These are phyloP conservation scores for Lipomyces starkeyi DNA, from an alignment of 805 yeast genomes.

Conservation along the genomic window DNA sequence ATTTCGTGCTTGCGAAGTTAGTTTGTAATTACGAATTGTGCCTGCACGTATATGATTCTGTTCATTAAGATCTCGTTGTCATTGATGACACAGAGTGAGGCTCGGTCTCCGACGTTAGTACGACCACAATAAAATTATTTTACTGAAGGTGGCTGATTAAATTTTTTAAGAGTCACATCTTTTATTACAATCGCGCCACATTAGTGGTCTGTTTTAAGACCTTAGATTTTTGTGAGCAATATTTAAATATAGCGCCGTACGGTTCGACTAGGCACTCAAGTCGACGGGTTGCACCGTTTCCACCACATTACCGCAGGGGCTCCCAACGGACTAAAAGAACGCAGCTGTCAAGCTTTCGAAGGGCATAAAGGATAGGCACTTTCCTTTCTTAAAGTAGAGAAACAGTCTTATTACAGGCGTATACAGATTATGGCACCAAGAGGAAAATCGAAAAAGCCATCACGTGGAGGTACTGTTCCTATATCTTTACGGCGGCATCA, in stretches of 20 bases:
- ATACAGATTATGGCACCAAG: conserved; percentile 30
- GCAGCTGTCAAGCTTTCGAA: no score
- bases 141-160: background rate
- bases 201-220: no score
- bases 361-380: no score
- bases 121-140: background rate
- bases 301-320: no score
- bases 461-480: conserved; percentile 28
- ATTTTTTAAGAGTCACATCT: background rate
- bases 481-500: no score
- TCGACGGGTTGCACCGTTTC: no score
- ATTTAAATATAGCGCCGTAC: background rate
- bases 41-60: background rate
- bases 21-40: background rate
- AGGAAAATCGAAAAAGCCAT: conserved; percentile 35
- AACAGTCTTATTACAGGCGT: background rate
- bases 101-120: background rate
- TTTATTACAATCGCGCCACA: no score
- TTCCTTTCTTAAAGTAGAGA: no score
- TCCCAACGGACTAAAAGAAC: no score
- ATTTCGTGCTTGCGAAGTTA: background rate
- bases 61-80: background rate
- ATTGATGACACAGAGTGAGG: background rate
- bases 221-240: background rate
- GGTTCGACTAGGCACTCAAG: no score